Base-by-base conservation (phyloP, 2,329 filamentous ascomycete species). In the Thelonectria olida region DNA sequence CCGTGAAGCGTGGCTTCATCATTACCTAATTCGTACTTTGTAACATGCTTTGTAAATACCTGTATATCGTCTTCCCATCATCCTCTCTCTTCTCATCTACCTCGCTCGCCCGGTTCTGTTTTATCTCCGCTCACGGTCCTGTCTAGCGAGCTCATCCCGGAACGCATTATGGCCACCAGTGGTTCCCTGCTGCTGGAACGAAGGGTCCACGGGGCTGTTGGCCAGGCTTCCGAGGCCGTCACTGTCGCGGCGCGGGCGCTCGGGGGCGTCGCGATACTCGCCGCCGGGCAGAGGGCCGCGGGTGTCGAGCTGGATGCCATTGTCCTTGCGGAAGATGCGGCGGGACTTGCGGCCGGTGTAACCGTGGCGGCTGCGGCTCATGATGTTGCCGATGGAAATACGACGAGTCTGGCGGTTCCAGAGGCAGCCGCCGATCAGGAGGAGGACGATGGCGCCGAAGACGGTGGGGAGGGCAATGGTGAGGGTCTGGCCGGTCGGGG, bases 401-500 rank as follows among this genome's bases (percentile, higher is more conserved):
- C 72, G 72, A 57, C 85, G 80, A n/a, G 78, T 74, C 68, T 81
- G 79, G 55, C 80, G 78, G 74, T 87, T 85, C 80, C 81, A 86
- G 79, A 89, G 54, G 77, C 83, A 80, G 75, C 88, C 72, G 75
- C 89, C 79, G 76, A 88, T 42, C 67, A 86, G 61, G 64, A 84
- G 76, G 49, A 86, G 61, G 41, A 77, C 48, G 54, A 85, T 74
- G 68, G 81, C 77, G 50, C 80, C 81, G n/a, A 85, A 73, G 19
- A 84, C 75, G 54, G 78, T 74, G 17, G 85, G 85, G 6, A 88
- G 77, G 13, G 81, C 85, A 65, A 88, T 84, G 70, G 80, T 79
- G 44, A 88, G 75, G 25, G 80, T 82, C 9, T 76, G 66, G 49
- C 80, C 70, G 61, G 73, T 64, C 64, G 76, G 74, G 53, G 69